A percentile compares a stretch with the other conserved stretches of the same genome.
These are phyloP conservation scores for Tylopilus vinaceipallidus DNA, from an alignment of 768 basidiomycete genomes.

Conservation along the genomic window DNA sequence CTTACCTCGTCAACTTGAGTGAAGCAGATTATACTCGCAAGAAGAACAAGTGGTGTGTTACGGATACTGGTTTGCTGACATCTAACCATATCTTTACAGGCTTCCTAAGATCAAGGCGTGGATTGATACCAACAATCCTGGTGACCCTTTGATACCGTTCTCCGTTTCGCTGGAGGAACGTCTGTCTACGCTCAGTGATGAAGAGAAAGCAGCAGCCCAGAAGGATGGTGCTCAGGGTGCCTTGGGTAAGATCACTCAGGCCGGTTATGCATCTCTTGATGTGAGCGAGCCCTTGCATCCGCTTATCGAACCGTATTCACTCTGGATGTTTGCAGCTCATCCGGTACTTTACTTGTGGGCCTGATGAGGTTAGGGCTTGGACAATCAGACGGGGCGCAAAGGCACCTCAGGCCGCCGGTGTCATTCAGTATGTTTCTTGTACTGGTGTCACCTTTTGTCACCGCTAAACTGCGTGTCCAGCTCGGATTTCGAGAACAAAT, in stretches of 20 bases:
- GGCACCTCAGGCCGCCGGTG: slow-evolving; percentile 96
- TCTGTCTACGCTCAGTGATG: slow-evolving; percentile 54
- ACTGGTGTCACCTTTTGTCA: not conserved
- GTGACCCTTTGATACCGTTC: slow-evolving; percentile 95
- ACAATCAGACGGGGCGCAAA: slow-evolving; percentile 92
- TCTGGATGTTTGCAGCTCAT: slow-evolving; percentile 59
- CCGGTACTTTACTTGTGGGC: slow-evolving; percentile 96
- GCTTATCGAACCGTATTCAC: not conserved
- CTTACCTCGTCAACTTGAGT: slow-evolving; percentile 95
- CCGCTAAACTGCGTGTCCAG: slow-evolving; percentile 34
- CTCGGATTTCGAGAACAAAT: slow-evolving; percentile 97
- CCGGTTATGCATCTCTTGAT: slow-evolving; percentile 85
- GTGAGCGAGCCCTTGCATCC: slow-evolving; percentile 41
- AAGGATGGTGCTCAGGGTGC: slow-evolving; percentile 73
- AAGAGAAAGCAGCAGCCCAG: slow-evolving; percentile 78
- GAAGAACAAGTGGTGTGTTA: slow-evolving; percentile 92
- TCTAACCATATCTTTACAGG: slow-evolving; percentile 40
- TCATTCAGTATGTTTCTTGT: slow-evolving; percentile 78
- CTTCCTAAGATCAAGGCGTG: slow-evolving; percentile 95
- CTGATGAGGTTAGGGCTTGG: slow-evolving; percentile 97
- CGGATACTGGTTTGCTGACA: not conserved
- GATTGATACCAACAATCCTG: slow-evolving; percentile 96
- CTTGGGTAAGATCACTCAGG: slow-evolving; percentile 91
- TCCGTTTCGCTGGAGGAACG: slow-evolving; percentile 95
- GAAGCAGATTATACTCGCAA: slow-evolving; percentile 94